These are phyloP conservation scores for Hypoxylon rubiginosum DNA, from an alignment of 2,329 filamentous ascomycete species.

Conservation along the genomic window DNA sequence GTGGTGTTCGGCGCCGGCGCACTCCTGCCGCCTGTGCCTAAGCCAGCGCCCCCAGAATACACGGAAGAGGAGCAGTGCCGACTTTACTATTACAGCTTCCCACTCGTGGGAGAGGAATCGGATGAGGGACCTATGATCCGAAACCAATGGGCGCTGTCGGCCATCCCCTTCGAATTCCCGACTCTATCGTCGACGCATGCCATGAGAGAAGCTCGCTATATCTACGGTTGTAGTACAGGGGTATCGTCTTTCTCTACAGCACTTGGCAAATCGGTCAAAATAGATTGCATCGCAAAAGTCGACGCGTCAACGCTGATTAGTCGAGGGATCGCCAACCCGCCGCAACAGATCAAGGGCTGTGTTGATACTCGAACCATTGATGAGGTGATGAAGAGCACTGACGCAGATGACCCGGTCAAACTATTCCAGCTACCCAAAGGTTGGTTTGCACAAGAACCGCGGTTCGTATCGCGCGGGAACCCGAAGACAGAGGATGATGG, in stretches of 20 bases:
- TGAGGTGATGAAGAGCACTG: constrained; percentile 63
- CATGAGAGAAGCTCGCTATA: constrained; percentile 70
- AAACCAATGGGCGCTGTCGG: constrained; percentile 74
- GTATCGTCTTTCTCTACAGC: constrained; percentile 67
- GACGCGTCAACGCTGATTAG: constrained; percentile 67
- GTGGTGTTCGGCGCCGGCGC: constrained; percentile 76
- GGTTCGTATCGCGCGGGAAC: constrained; percentile 68
- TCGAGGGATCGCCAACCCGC: constrained; percentile 61
- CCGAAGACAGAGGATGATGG: constrained; percentile 72
- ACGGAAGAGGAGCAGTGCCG: constrained; percentile 75
- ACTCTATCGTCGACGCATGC: constrained; percentile 66
- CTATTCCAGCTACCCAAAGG: constrained; percentile 72
- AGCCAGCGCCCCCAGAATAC: constrained; percentile 53
- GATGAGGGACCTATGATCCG: constrained; percentile 58
- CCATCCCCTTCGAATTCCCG: constrained; percentile 78
- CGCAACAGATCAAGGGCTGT: constrained; percentile 68
- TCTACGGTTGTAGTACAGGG: constrained; percentile 76
- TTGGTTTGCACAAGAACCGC: constrained; percentile 76
- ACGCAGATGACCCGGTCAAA: constrained; percentile 68
- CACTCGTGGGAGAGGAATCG: constrained; percentile 52
- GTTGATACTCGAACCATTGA: constrained; percentile 69
- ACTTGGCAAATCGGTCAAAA: constrained; percentile 74
- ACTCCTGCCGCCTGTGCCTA: constrained; percentile 65
- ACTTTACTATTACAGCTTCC: constrained; percentile 77
- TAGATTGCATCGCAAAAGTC: constrained; percentile 74